Base-by-base conservation (phyloP, 192 early-diverging fungal genomes). In the Allomyces macrogynus region DNA sequence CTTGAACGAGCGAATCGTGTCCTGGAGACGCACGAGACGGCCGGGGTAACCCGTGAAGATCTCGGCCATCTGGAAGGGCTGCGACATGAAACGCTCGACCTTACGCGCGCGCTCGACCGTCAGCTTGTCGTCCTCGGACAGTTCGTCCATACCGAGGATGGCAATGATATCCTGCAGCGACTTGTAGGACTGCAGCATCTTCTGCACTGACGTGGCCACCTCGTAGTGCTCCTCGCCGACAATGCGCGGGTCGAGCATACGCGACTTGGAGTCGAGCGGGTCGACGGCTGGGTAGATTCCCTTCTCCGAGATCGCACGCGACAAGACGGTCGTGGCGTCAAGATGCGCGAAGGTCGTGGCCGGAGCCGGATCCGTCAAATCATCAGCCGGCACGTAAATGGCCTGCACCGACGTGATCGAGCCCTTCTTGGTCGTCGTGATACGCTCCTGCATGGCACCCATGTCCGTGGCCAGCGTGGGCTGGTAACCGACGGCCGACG, bases 241-340 rank as follows among this genome's bases (percentile, higher is more conserved):
- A 69, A 96, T 87, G 80, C 91, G 89, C 69, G 93, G 93, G 80
- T 96, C 93, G 62, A 96, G 81, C 75, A 96, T 90, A 82, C 93
- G 90, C 69, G 91, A 93, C 86, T 96, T 90, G 81, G 91, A 94
- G 80, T 96, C 93, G 61, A 96, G 85, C 61, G 93, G 93, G 76
- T 96, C 93, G 78, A 96, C 93, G 62, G 93, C 94, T 65, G 94
- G 94, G 86, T 97, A 97, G 78, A 97, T 95, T 90, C 95, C 95
- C 72, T 95, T 83, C 81, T 97, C 95, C 66, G 95, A 89, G 76
- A 97, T 97, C 76, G 83, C 82, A 85, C 95, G 90, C 69, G 92
- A 95, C 83, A 97, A 84, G 71, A 97, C 95, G 78, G 95, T 97
- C 76, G 91, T 97, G 80, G 94, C 92, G 78, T 97, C 94, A 79